A percentile compares a stretch with the other conserved stretches of the same genome.
phyloP scores from a whole-genome alignment of 768 basidiomycete species.

The Collybia nuda region DNA sequence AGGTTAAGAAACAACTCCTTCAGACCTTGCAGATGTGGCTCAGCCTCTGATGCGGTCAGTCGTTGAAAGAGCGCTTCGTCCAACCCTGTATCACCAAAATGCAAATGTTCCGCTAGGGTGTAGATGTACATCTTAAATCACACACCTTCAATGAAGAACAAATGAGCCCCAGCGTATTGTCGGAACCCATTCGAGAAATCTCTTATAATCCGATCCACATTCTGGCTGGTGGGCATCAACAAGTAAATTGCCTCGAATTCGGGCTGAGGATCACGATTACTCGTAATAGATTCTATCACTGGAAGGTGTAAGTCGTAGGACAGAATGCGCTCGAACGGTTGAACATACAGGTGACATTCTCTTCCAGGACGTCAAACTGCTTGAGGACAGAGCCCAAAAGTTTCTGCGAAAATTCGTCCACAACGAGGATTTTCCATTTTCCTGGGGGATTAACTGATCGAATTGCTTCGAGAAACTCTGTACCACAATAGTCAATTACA shows the following conservation, averaged over 20 bases:
- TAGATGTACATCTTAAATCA: neutral
- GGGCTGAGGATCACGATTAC: constrained; percentile 77
- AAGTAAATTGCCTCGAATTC: constrained; percentile 92
- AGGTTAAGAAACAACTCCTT: constrained; percentile 93
- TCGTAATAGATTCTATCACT: constrained; percentile 94
- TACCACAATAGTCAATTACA: neutral
- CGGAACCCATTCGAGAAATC: constrained; percentile 65
- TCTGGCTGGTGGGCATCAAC: constrained; percentile 92
- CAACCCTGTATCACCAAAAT: constrained; percentile 51
- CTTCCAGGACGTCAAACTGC: constrained; percentile 91
- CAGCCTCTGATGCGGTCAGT: constrained; percentile 73
- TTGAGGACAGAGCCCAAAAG: constrained; percentile 84
- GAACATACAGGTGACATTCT: constrained; percentile 91
- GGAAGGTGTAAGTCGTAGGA: constrained; percentile 3
- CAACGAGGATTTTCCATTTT: constrained; percentile 96
- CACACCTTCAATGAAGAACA: constrained; percentile 90
- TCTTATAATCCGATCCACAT: constrained; percentile 85
- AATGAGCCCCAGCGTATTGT: constrained; percentile 82
- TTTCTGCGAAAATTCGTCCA: constrained; percentile 89
- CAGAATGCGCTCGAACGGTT: neutral
- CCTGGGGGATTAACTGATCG: constrained; percentile 83
- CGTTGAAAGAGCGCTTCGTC: constrained; percentile 75
- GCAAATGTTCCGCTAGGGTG: neutral
- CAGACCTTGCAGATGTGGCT: constrained; percentile 71
- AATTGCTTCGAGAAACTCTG: constrained; percentile 87